Evolutionary conservation across 73 alveolate species (phyloP).

Genomic region (Blepharisma japonicum): DNA sequence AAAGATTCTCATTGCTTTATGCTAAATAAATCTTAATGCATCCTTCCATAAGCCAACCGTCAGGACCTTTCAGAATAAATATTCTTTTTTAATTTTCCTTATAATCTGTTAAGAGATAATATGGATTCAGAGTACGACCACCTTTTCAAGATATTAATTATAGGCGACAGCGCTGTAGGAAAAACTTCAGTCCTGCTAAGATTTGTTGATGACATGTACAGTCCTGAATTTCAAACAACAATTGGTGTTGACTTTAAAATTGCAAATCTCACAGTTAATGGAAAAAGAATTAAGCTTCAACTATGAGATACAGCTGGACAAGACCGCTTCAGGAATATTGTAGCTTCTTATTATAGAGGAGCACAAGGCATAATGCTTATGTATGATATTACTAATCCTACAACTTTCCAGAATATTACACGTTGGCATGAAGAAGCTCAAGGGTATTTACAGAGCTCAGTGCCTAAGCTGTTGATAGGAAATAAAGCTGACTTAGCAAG

Average conservation of each 20-base stretch:
- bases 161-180: constrained; percentile 60
- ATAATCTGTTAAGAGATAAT: too few relatives aligned
- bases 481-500: constrained; percentile 28
- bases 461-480: constrained; percentile 30
- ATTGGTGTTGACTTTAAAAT: constrained; percentile 69
- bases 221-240: constrained; percentile 52
- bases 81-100: too few relatives aligned
- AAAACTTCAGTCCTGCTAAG: constrained; percentile 55
- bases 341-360: constrained; percentile 37
- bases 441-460: not conserved
- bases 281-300: constrained; percentile 53
- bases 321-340: constrained; percentile 36
- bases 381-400: constrained; percentile 35
- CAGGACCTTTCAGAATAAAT: too few relatives aligned
- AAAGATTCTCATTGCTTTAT: too few relatives aligned
- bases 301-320: constrained; percentile 57
- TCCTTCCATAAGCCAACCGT: too few relatives aligned
- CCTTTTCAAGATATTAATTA: constrained; percentile 23
- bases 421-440: constrained; percentile 26
- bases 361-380: constrained; percentile 41
- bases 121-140: too few relatives aligned
- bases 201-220: constrained; percentile 54
- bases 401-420: constrained; percentile 9
- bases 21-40: too few relatives aligned
- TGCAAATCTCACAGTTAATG: constrained; percentile 41